These are phyloP conservation scores for Schwanniomyces pseudopolymorphus DNA, from an alignment of 805 yeast genomes.

Conservation along the genomic window DNA sequence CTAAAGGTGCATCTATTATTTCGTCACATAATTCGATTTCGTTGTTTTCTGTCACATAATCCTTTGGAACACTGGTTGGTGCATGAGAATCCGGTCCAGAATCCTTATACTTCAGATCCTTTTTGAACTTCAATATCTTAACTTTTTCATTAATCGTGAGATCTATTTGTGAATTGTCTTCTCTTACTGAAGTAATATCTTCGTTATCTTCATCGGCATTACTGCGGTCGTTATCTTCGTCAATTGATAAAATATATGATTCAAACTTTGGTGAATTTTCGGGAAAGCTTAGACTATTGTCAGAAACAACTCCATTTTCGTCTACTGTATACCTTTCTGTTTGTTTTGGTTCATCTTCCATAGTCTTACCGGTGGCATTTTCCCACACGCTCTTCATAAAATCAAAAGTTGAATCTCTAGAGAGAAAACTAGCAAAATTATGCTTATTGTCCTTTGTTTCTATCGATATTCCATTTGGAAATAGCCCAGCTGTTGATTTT, in stretches of 20 bases:
- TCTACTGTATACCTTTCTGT: conserved; percentile 11
- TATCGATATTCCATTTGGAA: conserved; percentile 83
- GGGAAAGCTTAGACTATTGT: conserved; percentile 8
- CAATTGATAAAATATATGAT: conserved; percentile 43
- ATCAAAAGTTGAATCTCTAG: conserved; percentile 75
- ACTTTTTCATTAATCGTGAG: conserved; percentile 1
- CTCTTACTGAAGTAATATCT: conserved; percentile 8
- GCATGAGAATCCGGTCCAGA: conserved; percentile 67
- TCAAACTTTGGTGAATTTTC: conserved; percentile 22
- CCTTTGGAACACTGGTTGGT: conserved; percentile 52
- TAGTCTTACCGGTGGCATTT: conserved; percentile 28
- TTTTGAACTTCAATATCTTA: conserved; percentile 35
- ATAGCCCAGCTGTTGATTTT: conserved; percentile 81
- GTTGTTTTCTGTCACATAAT: conserved; percentile 40
- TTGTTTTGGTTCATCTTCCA: conserved; percentile 11
- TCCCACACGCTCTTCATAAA: conserved; percentile 73
- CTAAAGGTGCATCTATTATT: conserved; percentile 68
- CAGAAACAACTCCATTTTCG: conserved; percentile 14
- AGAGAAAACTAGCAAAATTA: conserved; percentile 82
- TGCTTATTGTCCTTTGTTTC: conserved; percentile 65
- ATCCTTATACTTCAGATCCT: conserved; percentile 41
- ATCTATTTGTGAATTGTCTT: neutral
- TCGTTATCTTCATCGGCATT: conserved; percentile 33
- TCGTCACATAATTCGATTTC: conserved; percentile 51
- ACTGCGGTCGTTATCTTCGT: conserved; percentile 36